Percentiles rank a stretch among this genome's conserved stretches.
Conservation (phyloP, 2,329 filamentous ascomycete species). For the Hypoxylon sp. region DNA sequence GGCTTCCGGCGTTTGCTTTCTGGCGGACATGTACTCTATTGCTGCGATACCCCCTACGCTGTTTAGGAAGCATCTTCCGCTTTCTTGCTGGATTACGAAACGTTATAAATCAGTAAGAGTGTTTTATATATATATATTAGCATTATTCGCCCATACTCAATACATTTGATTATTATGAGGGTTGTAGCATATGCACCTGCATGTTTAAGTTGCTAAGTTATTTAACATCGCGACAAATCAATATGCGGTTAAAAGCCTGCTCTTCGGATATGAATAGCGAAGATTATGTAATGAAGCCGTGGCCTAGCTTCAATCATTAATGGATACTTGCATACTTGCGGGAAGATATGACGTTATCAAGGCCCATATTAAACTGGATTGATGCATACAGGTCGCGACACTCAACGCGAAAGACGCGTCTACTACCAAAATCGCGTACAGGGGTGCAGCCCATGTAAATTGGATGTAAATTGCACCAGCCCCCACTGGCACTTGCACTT, state of each 20-base stretch:
- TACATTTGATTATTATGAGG: too few species aligned
- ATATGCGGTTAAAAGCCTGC: too few species aligned
- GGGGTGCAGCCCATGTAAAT: slow-evolving; percentile 3
- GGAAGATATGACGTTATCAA: slow-evolving; percentile 1
- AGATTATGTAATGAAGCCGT: too few species aligned
- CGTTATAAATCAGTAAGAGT: slow-evolving; percentile 1
- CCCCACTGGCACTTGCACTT: slow-evolving; percentile 33
- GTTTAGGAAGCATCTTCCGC: slow-evolving; percentile 16
- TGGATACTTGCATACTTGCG: slow-evolving; percentile 2
- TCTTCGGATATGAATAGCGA: too few species aligned
- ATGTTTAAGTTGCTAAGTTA: too few species aligned
- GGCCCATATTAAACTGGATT: slow-evolving; percentile 19
- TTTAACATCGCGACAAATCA: too few species aligned
- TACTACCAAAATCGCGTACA: slow-evolving; percentile 25
- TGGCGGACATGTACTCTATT: slow-evolving; percentile 32
- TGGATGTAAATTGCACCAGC: slow-evolving; percentile 19
- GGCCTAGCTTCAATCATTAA: too few species aligned
- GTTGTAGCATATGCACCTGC: too few species aligned
- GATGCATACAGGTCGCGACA: slow-evolving; percentile 20
- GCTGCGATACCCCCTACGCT: slow-evolving; percentile 34
- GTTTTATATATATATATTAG: slow-evolving; percentile 3
- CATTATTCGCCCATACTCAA: too few species aligned
- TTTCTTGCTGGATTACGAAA: slow-evolving; percentile 11
- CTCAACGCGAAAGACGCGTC: slow-evolving; percentile 34
- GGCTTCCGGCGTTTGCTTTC: slow-evolving; percentile 28